These are phyloP conservation scores for Trametes coccinea DNA, from an alignment of 768 basidiomycete species.

Conservation along the genomic window DNA sequence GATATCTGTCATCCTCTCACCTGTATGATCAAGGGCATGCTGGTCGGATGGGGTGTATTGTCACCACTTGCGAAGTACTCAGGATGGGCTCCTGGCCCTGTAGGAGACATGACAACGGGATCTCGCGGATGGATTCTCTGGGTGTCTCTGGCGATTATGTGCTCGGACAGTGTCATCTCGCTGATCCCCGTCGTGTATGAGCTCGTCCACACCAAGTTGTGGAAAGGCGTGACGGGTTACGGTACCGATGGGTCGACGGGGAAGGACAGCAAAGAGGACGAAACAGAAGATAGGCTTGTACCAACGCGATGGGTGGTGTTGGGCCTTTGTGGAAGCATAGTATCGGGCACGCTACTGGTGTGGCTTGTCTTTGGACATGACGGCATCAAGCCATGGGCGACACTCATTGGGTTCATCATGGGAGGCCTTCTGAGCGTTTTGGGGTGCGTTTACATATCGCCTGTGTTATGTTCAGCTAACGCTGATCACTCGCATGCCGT, in stretches of 20 bases:
- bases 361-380: constrained; percentile 89
- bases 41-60: constrained; percentile 95
- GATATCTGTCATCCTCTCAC: background rate
- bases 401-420: constrained; percentile 76
- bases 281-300: constrained; percentile 79
- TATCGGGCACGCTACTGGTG: constrained; percentile 74
- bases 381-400: constrained; percentile 96
- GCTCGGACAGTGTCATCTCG: constrained; percentile 85
- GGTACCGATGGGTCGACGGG: constrained; percentile 26
- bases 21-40: constrained; percentile 68
- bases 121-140: constrained; percentile 98
- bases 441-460: constrained; percentile 53
- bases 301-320: constrained; percentile 74
- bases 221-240: constrained; percentile 1
- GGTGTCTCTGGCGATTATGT: constrained; percentile 95
- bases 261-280: constrained; percentile 62
- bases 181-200: constrained; percentile 73
- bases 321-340: constrained; percentile 63
- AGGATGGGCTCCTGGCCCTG: constrained; percentile 94
- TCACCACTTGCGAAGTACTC: constrained; percentile 79
- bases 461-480: background rate
- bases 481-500: background rate
- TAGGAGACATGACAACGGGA: constrained; percentile 82
- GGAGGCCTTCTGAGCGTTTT: constrained; percentile 86
- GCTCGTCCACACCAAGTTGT: constrained; percentile 40